A percentile compares a stretch with the other conserved stretches of the same genome.
Evolutionary conservation across 2,329 filamentous ascomycete species (phyloP).

Genomic region (Mycosphaerelloides madeirae): DNA sequence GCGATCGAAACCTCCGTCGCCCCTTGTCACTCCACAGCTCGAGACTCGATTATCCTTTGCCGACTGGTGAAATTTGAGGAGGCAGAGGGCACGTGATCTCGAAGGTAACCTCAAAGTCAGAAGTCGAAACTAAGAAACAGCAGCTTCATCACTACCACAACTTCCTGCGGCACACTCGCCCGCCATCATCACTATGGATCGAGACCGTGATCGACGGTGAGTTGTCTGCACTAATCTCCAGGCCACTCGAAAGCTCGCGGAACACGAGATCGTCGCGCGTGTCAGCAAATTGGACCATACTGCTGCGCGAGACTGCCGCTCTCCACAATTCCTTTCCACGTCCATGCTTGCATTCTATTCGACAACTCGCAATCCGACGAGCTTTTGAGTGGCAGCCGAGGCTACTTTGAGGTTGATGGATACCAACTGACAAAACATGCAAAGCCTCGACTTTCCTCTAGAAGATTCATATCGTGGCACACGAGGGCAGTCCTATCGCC

Average conservation of each 20-base stretch:
- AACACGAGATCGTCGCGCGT: no score
- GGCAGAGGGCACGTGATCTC: neutral
- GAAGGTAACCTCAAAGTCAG: neutral
- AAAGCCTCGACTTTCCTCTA: slow-evolving; percentile 26
- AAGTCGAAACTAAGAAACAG: neutral
- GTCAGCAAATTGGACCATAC: neutral
- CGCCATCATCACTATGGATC: slow-evolving; percentile 27
- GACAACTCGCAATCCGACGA: no score
- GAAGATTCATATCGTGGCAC: slow-evolving; percentile 33
- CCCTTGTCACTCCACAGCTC: no score
- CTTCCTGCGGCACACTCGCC: neutral
- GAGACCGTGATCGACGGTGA: slow-evolving; percentile 43
- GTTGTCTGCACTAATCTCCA: slow-evolving; percentile 14
- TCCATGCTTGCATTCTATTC: no score
- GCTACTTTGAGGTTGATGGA: no score
- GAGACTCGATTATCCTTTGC: no score
- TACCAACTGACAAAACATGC: slow-evolving; percentile 8
- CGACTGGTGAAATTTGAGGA: no score
- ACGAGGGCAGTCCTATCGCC: slow-evolving; percentile 37
- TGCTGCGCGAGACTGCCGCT: no score
- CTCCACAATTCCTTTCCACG: no score
- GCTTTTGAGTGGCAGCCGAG: no score
- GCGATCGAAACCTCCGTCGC: no score
- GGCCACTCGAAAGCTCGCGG: no score
- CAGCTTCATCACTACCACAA: neutral